These are phyloP conservation scores for Bipolaris zeicola DNA, from an alignment of 2,329 filamentous ascomycete species.

Conservation along the genomic window DNA sequence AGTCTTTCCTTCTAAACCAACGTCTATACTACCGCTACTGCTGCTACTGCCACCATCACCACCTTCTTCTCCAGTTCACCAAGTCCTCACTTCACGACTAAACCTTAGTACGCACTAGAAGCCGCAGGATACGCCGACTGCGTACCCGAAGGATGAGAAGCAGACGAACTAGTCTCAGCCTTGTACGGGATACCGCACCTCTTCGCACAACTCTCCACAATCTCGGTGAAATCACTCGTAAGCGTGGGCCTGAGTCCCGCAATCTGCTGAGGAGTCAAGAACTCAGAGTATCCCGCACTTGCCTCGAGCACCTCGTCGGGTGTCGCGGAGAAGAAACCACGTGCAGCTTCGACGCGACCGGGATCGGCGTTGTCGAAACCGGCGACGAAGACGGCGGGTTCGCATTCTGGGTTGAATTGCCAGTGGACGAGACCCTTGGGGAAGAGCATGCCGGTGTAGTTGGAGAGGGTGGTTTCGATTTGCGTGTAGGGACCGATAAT, in stretches of 20 bases:
- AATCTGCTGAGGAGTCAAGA: slow-evolving; percentile 23
- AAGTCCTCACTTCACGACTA: too few relatives aligned
- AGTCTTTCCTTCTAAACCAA: too few relatives aligned
- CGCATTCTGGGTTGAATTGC: slow-evolving; percentile 51
- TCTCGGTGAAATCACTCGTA: slow-evolving; percentile 23
- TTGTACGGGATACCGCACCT: slow-evolving; percentile 26
- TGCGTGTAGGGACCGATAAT: slow-evolving; percentile 29
- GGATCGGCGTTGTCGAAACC: slow-evolving; percentile 48
- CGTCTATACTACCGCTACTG: too few relatives aligned
- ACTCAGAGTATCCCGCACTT: slow-evolving; percentile 22
- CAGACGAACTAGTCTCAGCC: neutral
- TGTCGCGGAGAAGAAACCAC: slow-evolving; percentile 38
- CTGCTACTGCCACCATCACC: too few relatives aligned
- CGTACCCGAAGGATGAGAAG: too few relatives aligned
- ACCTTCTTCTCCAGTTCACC: too few relatives aligned
- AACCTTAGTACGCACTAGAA: neutral
- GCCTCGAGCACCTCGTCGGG: slow-evolving; percentile 27
- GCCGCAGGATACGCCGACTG: neutral
- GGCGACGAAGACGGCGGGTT: slow-evolving; percentile 47
- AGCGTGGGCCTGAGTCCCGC: slow-evolving; percentile 17
- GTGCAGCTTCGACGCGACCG: slow-evolving; percentile 38
- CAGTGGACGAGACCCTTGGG: slow-evolving; percentile 51
- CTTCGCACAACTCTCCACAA: slow-evolving; percentile 27
- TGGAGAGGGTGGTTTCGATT: slow-evolving; percentile 42
- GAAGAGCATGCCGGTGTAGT: slow-evolving; percentile 49